Evolutionary conservation across 129 eudicot species (phyloP).

Genomic region (Lactuca saligna): DNA sequence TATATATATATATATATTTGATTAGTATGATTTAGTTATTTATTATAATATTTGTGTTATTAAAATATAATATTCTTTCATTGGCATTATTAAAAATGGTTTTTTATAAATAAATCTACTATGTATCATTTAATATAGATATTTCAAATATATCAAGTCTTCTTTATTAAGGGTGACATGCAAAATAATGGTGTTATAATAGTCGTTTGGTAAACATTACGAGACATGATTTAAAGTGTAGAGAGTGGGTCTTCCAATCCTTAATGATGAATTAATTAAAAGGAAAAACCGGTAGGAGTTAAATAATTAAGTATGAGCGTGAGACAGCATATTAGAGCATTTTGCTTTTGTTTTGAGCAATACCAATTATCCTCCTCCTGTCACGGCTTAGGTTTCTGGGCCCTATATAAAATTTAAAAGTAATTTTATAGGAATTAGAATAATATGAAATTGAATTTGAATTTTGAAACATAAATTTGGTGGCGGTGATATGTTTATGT

Average conservation of each 20-base stretch:
- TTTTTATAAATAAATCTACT: too few species aligned
- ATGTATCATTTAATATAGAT: too few species aligned
- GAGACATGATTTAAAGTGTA: conserved; percentile 11
- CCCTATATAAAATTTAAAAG: neutral
- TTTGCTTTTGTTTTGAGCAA: conserved; percentile 8
- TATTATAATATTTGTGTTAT: too few species aligned
- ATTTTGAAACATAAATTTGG: conserved; percentile 20
- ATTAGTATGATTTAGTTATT: too few species aligned
- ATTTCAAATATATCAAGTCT: neutral
- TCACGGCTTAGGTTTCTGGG: conserved; percentile 22
- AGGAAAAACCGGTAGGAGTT: neutral
- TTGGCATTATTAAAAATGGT: too few species aligned
- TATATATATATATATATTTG: too few species aligned
- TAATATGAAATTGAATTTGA: neutral
- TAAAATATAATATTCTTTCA: too few species aligned
- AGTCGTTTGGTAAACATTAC: neutral
- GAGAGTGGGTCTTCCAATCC: conserved; percentile 9
- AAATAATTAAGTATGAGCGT: conserved; percentile 12
- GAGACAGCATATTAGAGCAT: conserved; percentile 3
- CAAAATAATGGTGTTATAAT: neutral
- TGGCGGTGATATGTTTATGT: conserved; percentile 10
- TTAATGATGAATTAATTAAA: conserved; percentile 1
- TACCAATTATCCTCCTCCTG: conserved; percentile 33
- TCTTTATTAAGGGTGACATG: neutral
- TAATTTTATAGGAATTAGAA: neutral